These are phyloP conservation scores for Colletotrichum ledebouriae DNA, from an alignment of 2,329 filamentous ascomycete species.

Conservation along the genomic window DNA sequence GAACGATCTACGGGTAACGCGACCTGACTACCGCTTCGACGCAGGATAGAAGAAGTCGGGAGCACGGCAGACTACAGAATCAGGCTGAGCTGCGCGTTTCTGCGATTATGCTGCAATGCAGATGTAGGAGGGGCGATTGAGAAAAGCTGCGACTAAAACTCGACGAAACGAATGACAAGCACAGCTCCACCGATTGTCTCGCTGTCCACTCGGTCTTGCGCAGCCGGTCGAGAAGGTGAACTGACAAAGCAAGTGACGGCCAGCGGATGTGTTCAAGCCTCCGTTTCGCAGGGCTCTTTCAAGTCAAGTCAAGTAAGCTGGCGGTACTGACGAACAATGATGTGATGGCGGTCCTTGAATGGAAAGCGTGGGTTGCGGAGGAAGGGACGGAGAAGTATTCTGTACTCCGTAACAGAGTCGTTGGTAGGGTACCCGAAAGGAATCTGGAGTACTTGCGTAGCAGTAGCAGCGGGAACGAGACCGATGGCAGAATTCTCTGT, in stretches of 20 bases:
- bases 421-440: slow-evolving; percentile 21
- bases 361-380: slow-evolving; percentile 4
- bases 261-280: slow-evolving; percentile 21
- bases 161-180: slow-evolving; percentile 38
- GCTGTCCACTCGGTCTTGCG: slow-evolving; percentile 27
- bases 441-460: slow-evolving; percentile 1
- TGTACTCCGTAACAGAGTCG: slow-evolving; percentile 8
- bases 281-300: neutral
- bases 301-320: slow-evolving; percentile 6
- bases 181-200: slow-evolving; percentile 31
- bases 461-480: neutral
- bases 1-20: slow-evolving; percentile 28
- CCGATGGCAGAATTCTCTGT: slow-evolving; percentile 15
- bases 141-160: slow-evolving; percentile 39
- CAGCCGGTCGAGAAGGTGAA: slow-evolving; percentile 19
- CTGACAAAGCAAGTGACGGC: slow-evolving; percentile 16
- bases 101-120: slow-evolving; percentile 37
- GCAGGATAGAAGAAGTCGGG: slow-evolving; percentile 3
- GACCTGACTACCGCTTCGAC: slow-evolving; percentile 22
- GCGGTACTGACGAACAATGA: slow-evolving; percentile 18
- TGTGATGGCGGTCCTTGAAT: neutral
- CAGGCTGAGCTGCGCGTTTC: slow-evolving; percentile 36
- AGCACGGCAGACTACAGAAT: slow-evolving; percentile 16
- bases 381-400: slow-evolving; percentile 10
- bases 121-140: slow-evolving; percentile 38